Evolutionary conservation across 75 land plant genomes (phyloP).

Genomic region (Larix kaempferi): DNA sequence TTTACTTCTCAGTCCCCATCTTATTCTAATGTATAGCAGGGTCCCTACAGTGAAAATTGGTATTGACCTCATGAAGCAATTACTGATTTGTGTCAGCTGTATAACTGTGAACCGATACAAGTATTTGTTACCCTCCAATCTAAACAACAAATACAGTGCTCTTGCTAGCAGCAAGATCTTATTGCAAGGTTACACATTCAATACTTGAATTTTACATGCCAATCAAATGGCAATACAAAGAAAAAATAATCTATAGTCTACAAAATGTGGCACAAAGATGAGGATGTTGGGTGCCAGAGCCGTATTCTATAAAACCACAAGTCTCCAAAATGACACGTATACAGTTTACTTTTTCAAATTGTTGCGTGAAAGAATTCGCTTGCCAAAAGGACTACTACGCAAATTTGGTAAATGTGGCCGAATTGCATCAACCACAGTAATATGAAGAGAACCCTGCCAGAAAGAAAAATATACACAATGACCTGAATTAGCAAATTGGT

Average conservation of each 20-base stretch:
- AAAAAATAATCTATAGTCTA: slow-evolving; percentile 4
- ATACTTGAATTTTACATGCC: slow-evolving; percentile 14
- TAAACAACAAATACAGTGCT: slow-evolving; percentile 9
- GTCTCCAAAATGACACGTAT: slow-evolving; percentile 4
- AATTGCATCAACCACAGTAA: slow-evolving; percentile 37
- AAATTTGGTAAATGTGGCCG: slow-evolving; percentile 35
- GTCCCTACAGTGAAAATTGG: not conserved
- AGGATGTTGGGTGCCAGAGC: not conserved
- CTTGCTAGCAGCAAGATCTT: not conserved
- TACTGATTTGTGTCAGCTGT: not conserved
- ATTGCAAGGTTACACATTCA: slow-evolving; percentile 4
- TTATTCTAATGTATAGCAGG: slow-evolving; percentile 8
- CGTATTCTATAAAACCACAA: not conserved
- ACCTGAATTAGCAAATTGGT: not conserved
- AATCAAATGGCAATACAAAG: slow-evolving; percentile 8
- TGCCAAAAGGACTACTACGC: slow-evolving; percentile 44
- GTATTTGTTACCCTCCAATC: not conserved
- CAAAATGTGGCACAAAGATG: not conserved
- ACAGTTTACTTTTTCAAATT: slow-evolving; percentile 32
- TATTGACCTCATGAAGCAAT: slow-evolving; percentile 1
- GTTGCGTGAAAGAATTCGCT: slow-evolving; percentile 39
- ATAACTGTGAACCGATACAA: not conserved
- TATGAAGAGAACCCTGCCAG: slow-evolving; percentile 33
- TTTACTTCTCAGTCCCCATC: not conserved
- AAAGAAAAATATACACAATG: not conserved